Conservation (phyloP, 139 green algal species). For the Volvox reticuliferus region DNA sequence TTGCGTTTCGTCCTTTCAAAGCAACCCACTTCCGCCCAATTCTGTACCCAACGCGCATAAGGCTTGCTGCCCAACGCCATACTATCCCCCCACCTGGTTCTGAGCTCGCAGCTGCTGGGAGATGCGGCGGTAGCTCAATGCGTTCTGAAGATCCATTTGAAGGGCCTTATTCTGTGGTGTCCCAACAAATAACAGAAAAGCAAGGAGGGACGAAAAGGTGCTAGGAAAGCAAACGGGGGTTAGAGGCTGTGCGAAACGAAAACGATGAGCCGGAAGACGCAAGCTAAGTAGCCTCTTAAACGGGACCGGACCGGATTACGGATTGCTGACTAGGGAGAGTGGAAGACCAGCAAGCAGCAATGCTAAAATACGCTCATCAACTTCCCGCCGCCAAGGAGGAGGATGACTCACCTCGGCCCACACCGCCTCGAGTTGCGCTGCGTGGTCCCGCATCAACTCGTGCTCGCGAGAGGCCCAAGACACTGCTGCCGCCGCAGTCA, state of each 20-base stretch:
- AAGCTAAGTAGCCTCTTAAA: too few species aligned
- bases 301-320: too few species aligned
- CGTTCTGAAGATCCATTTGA: not conserved
- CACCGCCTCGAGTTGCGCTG: conserved; percentile 24
- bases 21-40: too few species aligned
- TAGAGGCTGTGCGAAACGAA: not conserved
- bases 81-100: not conserved
- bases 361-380: too few species aligned
- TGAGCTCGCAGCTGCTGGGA: not conserved
- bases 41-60: too few species aligned
- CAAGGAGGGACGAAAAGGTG: not conserved
- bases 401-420: conserved; percentile 12
- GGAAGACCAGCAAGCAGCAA: too few species aligned
- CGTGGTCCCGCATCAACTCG: conserved; percentile 14
- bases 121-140: not conserved
- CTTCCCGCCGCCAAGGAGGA: too few species aligned
- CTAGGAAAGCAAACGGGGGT: not conserved
- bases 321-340: too few species aligned
- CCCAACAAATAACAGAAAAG: not conserved
- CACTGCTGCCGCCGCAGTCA: not conserved
- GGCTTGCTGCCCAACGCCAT: not conserved
- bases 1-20: too few species aligned
- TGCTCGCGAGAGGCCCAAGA: not conserved
- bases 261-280: too few species aligned
- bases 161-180: conserved; percentile 5